Conservation (phyloP, 257 asterid species). For the Solanum chmielewskii region DNA sequence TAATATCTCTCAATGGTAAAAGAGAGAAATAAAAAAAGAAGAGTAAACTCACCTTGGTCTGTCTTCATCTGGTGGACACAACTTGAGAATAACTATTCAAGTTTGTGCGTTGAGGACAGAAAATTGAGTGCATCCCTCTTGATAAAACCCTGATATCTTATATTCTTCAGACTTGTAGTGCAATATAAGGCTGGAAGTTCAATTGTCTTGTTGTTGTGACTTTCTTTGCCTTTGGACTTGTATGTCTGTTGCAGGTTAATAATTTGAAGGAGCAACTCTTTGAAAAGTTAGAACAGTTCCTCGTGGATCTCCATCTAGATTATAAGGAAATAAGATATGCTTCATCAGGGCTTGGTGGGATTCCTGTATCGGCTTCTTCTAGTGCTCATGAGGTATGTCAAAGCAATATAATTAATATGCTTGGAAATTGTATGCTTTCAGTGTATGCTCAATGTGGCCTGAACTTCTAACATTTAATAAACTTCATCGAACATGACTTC, state of each 20-base stretch:
- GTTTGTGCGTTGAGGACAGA: background rate
- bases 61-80: background rate
- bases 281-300: slow-evolving; percentile 89
- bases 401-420: slow-evolving; percentile 1
- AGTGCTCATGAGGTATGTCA: slow-evolving; percentile 62
- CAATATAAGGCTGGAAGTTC: background rate
- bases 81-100: background rate
- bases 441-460: background rate
- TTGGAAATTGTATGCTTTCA: background rate
- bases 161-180: background rate
- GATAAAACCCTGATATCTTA: background rate
- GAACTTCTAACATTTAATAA: background rate
- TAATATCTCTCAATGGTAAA: background rate
- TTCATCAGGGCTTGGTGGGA: slow-evolving; percentile 22
- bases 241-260: slow-evolving; percentile 45
- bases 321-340: slow-evolving; percentile 33
- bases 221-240: background rate
- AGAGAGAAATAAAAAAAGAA: background rate
- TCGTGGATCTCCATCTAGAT: slow-evolving; percentile 69
- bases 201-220: background rate
- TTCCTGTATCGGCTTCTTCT: slow-evolving; percentile 26
- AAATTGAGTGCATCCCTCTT: background rate
- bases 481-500: background rate
- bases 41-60: background rate
- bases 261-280: slow-evolving; percentile 79